These are phyloP conservation scores for Aspergillus bridgeri DNA, from an alignment of 495 filamentous ascomycete species.

Conservation along the genomic window DNA sequence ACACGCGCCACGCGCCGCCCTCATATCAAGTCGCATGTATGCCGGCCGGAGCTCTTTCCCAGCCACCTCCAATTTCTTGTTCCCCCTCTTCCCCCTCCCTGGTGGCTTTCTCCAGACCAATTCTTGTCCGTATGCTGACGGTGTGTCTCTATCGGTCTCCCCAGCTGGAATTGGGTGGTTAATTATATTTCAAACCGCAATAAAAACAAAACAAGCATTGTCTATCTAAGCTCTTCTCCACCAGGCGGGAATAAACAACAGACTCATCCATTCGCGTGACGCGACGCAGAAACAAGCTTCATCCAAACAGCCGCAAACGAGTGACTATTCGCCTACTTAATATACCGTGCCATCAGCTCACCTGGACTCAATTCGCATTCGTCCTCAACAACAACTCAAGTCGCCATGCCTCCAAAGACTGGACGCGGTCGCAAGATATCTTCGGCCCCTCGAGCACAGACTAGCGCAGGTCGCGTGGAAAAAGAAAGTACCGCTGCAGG, in stretches of 20 bases:
- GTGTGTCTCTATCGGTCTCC: neutral
- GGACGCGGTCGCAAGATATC: slow-evolving; percentile 19
- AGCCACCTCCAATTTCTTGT: slow-evolving; percentile 5
- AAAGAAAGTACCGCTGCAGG: slow-evolving; percentile 14
- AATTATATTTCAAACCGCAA: neutral
- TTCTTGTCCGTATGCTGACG: neutral
- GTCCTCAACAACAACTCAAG: neutral
- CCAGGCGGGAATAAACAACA: neutral
- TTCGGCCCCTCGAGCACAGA: slow-evolving; percentile 2
- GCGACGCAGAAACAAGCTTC: neutral
- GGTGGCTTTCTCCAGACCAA: neutral
- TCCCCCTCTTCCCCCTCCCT: neutral
- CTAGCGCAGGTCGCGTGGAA: neutral
- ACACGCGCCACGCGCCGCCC: slow-evolving; percentile 14
- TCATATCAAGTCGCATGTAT: neutral
- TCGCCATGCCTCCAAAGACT: slow-evolving; percentile 28
- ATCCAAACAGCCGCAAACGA: neutral
- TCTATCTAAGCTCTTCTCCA: neutral
- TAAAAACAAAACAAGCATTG: neutral
- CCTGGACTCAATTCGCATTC: neutral
- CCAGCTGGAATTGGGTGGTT: neutral
- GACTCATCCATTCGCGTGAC: neutral
- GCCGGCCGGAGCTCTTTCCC: neutral
- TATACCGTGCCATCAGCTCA: neutral
- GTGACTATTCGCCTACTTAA: neutral